Conservation (phyloP, 2,329 filamentous ascomycete genomes). For the Sclerotiophoma versabilis region DNA sequence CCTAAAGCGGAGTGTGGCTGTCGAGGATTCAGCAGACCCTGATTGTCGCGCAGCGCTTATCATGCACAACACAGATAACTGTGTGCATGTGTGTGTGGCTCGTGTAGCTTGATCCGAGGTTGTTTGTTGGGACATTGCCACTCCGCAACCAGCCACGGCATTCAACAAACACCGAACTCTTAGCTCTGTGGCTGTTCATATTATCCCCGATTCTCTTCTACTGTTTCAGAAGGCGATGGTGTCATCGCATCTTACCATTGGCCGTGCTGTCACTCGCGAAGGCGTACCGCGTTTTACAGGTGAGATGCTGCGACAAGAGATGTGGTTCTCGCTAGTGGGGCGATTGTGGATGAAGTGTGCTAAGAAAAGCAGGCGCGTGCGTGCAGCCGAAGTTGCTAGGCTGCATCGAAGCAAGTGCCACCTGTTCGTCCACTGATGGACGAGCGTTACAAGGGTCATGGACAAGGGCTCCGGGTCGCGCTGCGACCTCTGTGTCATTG, state of each 20-base stretch:
- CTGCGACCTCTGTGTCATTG: background rate
- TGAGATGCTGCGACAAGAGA: slow-evolving; percentile 1
- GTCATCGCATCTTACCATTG: background rate
- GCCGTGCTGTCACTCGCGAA: background rate
- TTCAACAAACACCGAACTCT: background rate
- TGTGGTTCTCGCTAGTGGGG: slow-evolving; percentile 8
- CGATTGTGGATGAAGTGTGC: slow-evolving; percentile 7
- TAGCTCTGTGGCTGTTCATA: background rate
- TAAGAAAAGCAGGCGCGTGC: slow-evolving; percentile 21
- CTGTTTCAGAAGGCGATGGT: background rate
- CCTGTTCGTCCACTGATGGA: slow-evolving; percentile 21
- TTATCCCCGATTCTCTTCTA: background rate
- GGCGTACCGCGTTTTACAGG: background rate
- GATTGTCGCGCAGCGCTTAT: slow-evolving; percentile 7
- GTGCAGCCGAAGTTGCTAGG: slow-evolving; percentile 15
- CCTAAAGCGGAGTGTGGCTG: slow-evolving; percentile 12
- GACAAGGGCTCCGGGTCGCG: background rate
- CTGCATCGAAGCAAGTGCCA: slow-evolving; percentile 16
- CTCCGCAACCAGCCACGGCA: slow-evolving; percentile 1
- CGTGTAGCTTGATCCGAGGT: background rate
- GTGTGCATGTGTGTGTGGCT: slow-evolving; percentile 1
- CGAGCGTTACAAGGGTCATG: slow-evolving; percentile 16
- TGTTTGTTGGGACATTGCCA: slow-evolving; percentile 19
- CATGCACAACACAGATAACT: slow-evolving; percentile 7
- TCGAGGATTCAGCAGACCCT: slow-evolving; percentile 3